Conservation (phyloP, 495 filamentous ascomycete species). For the Talaromyces wortmannii region DNA sequence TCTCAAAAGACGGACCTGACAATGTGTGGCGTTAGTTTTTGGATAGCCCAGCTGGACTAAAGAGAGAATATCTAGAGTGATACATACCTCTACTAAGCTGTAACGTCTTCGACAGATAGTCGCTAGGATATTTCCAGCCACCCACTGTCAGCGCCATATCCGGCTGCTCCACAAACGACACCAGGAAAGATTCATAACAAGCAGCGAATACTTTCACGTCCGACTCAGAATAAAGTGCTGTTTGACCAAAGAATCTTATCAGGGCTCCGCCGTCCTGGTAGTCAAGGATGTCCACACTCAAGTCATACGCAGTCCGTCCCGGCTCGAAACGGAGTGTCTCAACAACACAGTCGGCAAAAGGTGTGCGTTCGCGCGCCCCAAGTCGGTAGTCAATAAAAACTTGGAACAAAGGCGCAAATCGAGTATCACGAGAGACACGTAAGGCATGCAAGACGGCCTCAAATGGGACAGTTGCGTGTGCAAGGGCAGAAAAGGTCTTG, state of each 20-base stretch:
- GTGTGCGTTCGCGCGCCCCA: constrained; percentile 7
- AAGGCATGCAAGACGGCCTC: constrained; percentile 33
- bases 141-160: too few relatives aligned
- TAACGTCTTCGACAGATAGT: too few relatives aligned
- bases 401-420: constrained; percentile 31
- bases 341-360: constrained; percentile 18
- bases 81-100: neutral
- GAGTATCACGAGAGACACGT: constrained; percentile 20
- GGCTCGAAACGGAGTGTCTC: constrained; percentile 6
- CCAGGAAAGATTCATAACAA: too few relatives aligned
- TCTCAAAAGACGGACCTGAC: constrained; percentile 12
- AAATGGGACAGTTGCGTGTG: constrained; percentile 33
- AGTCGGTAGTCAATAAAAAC: constrained; percentile 32
- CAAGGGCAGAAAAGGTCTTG: constrained; percentile 15
- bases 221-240: too few relatives aligned
- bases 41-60: too few relatives aligned
- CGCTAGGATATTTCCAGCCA: too few relatives aligned
- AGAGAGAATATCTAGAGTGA: neutral
- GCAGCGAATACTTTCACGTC: too few relatives aligned
- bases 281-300: constrained; percentile 13
- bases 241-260: too few relatives aligned
- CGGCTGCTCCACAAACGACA: too few relatives aligned
- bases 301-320: constrained; percentile 17
- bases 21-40: neutral
- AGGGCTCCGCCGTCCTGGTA: too few relatives aligned